These are phyloP conservation scores for Trichosporon sp. DNA, from an alignment of 1,284 basidiomycete species.

Conservation along the genomic window DNA sequence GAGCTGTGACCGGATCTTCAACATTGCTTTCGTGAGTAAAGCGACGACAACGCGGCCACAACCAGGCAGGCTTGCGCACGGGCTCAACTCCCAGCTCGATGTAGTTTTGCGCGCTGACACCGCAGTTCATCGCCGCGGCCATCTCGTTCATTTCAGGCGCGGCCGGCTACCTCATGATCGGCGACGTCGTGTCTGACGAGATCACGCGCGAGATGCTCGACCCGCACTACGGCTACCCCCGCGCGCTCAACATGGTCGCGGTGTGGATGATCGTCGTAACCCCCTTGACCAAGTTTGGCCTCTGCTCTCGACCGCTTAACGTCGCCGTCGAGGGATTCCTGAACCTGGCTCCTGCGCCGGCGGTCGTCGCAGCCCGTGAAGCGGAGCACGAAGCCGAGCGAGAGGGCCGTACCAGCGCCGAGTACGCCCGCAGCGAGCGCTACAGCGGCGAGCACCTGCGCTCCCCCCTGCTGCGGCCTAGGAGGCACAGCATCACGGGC, in stretches of 20 bases:
- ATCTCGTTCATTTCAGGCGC: conserved; percentile 80
- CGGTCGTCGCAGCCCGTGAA: conserved; percentile 22
- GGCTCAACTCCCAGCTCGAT: too few relatives aligned
- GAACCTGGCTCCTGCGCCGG: conserved; percentile 61
- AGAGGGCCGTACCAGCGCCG: not conserved
- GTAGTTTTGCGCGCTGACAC: not conserved
- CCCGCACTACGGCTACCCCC: conserved; percentile 72
- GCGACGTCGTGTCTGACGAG: conserved; percentile 78
- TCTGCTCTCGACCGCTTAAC: conserved; percentile 83
- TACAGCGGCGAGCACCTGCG: conserved; percentile 10
- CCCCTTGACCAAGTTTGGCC: conserved; percentile 84
- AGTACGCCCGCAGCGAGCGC: not conserved
- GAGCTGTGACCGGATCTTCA: conserved; percentile 68
- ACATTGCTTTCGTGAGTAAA: conserved; percentile 49
- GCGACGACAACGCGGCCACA: not conserved
- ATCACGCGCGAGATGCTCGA: conserved; percentile 82
- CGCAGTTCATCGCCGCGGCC: conserved; percentile 62
- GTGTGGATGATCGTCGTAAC: conserved; percentile 89
- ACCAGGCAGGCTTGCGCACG: not conserved
- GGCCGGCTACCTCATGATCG: conserved; percentile 91
- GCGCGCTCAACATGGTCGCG: conserved; percentile 70
- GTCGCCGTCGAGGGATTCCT: conserved; percentile 75
- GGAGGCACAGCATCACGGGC: conserved; percentile 7
- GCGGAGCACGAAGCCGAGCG: not conserved
- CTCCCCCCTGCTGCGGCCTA: conserved; percentile 6